Conservation (phyloP, 2,329 filamentous ascomycete species). For the Nothomitra cinnamomea region DNA sequence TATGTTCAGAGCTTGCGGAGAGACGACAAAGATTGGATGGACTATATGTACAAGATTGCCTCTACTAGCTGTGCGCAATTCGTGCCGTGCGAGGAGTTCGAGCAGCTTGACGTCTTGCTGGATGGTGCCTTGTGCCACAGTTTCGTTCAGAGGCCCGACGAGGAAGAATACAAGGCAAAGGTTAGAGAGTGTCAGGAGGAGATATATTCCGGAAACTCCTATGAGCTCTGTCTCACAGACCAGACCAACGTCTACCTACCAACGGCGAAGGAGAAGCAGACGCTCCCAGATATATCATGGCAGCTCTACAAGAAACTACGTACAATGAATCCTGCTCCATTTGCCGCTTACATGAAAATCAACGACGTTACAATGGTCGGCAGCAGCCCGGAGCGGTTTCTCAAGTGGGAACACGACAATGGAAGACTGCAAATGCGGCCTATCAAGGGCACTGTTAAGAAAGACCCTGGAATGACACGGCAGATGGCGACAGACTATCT, state of each 20-base stretch:
- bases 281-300: slow-evolving; percentile 30
- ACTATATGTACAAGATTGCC: slow-evolving; percentile 13
- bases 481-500: slow-evolving; percentile 56
- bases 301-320: slow-evolving; percentile 54
- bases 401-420: slow-evolving; percentile 41
- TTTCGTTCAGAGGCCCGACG: slow-evolving; percentile 5
- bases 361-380: slow-evolving; percentile 55
- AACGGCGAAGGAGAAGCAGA: neutral
- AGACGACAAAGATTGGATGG: slow-evolving; percentile 31
- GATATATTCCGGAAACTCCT: slow-evolving; percentile 63
- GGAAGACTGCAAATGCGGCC: slow-evolving; percentile 66
- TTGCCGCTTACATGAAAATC: slow-evolving; percentile 66
- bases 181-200: slow-evolving; percentile 53
- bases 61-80: neutral
- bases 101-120: neutral
- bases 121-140: neutral
- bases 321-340: slow-evolving; percentile 60
- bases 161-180: slow-evolving; percentile 42
- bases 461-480: slow-evolving; percentile 50
- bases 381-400: slow-evolving; percentile 78
- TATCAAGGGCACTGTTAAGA: slow-evolving; percentile 93
- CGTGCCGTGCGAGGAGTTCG: neutral
- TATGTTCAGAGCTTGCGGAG: slow-evolving; percentile 50
- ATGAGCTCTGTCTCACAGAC: slow-evolving; percentile 70
- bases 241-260: slow-evolving; percentile 44